Evolutionary conservation across 176 grass and related monocot genomes (phyloP), one percentile per base, ranked within the genome.

Genomic region (Stipa capillata): DNA sequence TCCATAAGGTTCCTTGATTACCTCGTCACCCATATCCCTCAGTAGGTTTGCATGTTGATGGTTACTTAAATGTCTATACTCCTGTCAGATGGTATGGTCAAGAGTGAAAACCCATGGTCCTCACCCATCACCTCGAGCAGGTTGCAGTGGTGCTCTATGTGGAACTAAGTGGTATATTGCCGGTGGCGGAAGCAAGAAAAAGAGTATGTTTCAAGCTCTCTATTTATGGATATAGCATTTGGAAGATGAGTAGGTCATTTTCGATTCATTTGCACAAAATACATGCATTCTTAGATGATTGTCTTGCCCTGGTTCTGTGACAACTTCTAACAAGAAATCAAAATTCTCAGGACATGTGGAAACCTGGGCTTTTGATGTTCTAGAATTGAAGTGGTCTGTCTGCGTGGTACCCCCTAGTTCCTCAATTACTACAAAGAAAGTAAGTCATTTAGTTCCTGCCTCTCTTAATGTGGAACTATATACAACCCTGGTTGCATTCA

Each of bases 111-210:
- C 82, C 15, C 63, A 84, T 67, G 96, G 96, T 80, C 73, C 83
- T 73, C 92, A 93, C 57, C 96, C 92, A 61, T 93, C 92, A 29
- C 85, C 96, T 72, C 79, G 90, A 78, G 85, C 96, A 55, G 96
- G 92, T 76, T 99, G 92, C 71, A 93, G 84, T 32, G 96, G 92
- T 63, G 88, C 86, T 87, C 86, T 99, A 11, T 99, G 85, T 93
- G 96, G 92, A 81, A 95, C 88, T 65, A 99, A 99, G 59, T 99
- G 90, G 92, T 99, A 99, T 60, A 99, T 99, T 57, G 84, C 86
- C 71, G 96, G 96, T 0, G 96, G 96, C 24, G 92, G 88, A 82
- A 99, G 92, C 90, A 99, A 93, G 90, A 95, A 90, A 85, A 95
- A 93, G 73, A 52, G 96, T 99, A 95, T 25, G 83, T 65, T 68